phyloP scores from a whole-genome alignment of 2,329 filamentous ascomycete species.

The Ascochyta fabae region DNA sequence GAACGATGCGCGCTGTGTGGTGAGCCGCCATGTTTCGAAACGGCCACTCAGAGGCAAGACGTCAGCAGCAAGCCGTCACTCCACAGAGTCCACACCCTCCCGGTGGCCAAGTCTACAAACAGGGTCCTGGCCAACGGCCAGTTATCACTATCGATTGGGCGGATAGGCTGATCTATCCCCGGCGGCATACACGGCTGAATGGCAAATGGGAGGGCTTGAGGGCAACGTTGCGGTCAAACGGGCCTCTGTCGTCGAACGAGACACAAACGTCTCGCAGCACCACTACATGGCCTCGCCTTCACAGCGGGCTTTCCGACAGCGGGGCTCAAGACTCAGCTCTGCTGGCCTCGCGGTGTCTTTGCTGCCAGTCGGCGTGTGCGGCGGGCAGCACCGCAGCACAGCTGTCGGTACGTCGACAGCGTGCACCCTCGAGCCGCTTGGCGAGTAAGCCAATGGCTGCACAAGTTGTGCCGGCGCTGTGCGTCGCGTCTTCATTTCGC shows the following conservation, averaged over 20 bases:
- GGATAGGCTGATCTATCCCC: slow-evolving; percentile 42
- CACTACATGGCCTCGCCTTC: slow-evolving; percentile 10
- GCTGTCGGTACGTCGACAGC: slow-evolving; percentile 29
- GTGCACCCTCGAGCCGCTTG: slow-evolving; percentile 10
- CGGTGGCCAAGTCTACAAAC: slow-evolving; percentile 33
- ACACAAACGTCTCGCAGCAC: slow-evolving; percentile 30
- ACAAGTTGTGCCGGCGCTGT: slow-evolving; percentile 35
- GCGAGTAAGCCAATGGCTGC: slow-evolving; percentile 25
- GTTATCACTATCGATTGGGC: slow-evolving; percentile 51
- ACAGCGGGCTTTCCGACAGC: slow-evolving; percentile 21
- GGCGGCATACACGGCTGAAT: slow-evolving; percentile 33
- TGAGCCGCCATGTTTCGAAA: slow-evolving; percentile 43
- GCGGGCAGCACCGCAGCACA: slow-evolving; percentile 16
- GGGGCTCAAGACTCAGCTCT: slow-evolving; percentile 18
- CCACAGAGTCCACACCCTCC: slow-evolving; percentile 20
- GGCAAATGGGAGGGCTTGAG: slow-evolving; percentile 27
- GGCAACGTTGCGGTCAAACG: slow-evolving; percentile 18
- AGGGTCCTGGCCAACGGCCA: slow-evolving; percentile 39
- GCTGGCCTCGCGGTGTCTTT: slow-evolving; percentile 1
- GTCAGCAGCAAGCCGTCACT: slow-evolving; percentile 33
- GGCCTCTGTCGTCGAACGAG: slow-evolving; percentile 32
- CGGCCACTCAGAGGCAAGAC: slow-evolving; percentile 34
- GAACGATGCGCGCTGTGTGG: slow-evolving; percentile 33
- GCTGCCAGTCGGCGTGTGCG: slow-evolving; percentile 32
- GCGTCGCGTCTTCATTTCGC: slow-evolving; percentile 46